A percentile compares a stretch with the other conserved stretches of the same genome.
These are phyloP conservation scores for Simplicillium sp. DNA, from an alignment of 2,329 filamentous ascomycete genomes.

Conservation along the genomic window DNA sequence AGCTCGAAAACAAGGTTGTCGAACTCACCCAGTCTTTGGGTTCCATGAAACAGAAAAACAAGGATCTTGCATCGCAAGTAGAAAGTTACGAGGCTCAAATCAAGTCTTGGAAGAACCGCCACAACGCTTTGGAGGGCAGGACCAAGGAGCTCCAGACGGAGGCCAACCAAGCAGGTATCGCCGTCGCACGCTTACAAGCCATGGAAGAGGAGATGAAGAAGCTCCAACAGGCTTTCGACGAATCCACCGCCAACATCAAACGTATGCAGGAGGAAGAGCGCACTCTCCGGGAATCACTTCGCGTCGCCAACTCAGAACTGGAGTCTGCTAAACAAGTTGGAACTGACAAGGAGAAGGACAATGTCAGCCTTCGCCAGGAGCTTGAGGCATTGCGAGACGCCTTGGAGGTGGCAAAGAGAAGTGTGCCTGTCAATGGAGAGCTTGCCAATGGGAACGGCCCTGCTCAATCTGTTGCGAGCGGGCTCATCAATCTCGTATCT, in stretches of 20 bases:
- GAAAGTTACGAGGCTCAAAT: constrained; percentile 95
- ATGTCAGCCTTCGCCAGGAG: constrained; percentile 75
- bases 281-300: constrained; percentile 72
- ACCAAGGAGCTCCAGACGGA: constrained; percentile 93
- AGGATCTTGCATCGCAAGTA: constrained; percentile 74
- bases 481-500: constrained; percentile 91
- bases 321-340: constrained; percentile 69
- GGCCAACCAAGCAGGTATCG: constrained; percentile 95
- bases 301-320: constrained; percentile 69
- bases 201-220: constrained; percentile 96
- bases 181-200: constrained; percentile 76
- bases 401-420: constrained; percentile 75
- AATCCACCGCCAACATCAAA: constrained; percentile 84
- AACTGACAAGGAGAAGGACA: constrained; percentile 73
- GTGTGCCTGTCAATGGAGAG: constrained; percentile 63
- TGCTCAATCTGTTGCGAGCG: constrained; percentile 50
- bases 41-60: constrained; percentile 91
- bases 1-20: constrained; percentile 98
- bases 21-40: constrained; percentile 92
- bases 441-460: constrained; percentile 25
- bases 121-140: constrained; percentile 80
- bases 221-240: constrained; percentile 79
- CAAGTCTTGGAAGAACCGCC: constrained; percentile 89
- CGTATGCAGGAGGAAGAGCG: constrained; percentile 91
- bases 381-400: constrained; percentile 86